phyloP scores from a whole-genome alignment of 2,329 filamentous ascomycete species.

The Penicillium janthinellum region DNA sequence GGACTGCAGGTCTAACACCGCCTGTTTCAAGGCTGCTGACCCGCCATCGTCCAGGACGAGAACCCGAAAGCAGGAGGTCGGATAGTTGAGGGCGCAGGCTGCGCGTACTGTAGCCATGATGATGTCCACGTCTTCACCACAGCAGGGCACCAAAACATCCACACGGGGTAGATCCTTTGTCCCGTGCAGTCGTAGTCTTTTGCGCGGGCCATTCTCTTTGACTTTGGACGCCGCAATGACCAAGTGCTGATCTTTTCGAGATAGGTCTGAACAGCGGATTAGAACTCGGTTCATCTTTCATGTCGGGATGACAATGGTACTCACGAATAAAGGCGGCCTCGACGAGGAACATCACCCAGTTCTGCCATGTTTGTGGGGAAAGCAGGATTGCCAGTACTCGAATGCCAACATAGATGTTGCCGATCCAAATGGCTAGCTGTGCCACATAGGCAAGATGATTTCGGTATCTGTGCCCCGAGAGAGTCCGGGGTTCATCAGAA shows the following conservation, averaged over 20 bases:
- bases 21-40: slow-evolving; percentile 45
- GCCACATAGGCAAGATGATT: slow-evolving; percentile 20
- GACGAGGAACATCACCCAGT: slow-evolving; percentile 31
- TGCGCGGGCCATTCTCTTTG: slow-evolving; percentile 12
- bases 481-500: slow-evolving; percentile 18
- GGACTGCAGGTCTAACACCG: slow-evolving; percentile 41
- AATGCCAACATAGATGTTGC: slow-evolving; percentile 24
- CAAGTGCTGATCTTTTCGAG: slow-evolving; percentile 28
- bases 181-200: slow-evolving; percentile 26
- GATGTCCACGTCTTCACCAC: slow-evolving; percentile 58
- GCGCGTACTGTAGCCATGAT: slow-evolving; percentile 61
- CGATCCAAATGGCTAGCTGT: slow-evolving; percentile 20
- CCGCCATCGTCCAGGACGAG: slow-evolving; percentile 60
- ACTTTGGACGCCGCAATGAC: slow-evolving; percentile 22
- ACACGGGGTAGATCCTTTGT: slow-evolving; percentile 54
- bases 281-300: neutral
- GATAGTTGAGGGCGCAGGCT: slow-evolving; percentile 59
- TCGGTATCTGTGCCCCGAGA: slow-evolving; percentile 20
- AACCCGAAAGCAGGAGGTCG: slow-evolving; percentile 55
- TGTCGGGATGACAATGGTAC: neutral
- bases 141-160: slow-evolving; percentile 61
- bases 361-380: slow-evolving; percentile 24
- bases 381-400: slow-evolving; percentile 21
- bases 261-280: slow-evolving; percentile 16
- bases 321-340: slow-evolving; percentile 30